Base-by-base conservation (phyloP, 2,329 filamentous ascomycete genomes). In the Fusarium tanahbumbuense region DNA sequence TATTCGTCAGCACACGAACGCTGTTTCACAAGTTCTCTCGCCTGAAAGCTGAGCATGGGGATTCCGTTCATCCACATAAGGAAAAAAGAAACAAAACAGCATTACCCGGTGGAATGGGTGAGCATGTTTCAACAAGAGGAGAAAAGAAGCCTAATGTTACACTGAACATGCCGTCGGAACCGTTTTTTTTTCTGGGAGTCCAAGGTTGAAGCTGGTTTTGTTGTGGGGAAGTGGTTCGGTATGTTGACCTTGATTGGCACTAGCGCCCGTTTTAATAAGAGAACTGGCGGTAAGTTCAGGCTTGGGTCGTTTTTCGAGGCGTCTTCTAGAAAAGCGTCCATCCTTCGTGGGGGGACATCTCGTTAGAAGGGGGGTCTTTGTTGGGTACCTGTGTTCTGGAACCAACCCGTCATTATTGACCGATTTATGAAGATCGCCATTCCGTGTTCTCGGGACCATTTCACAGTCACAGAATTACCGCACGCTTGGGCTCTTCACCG, bases 371-470 rank as follows among this genome's bases (percentile, higher is more conserved):
- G 34, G 18, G 18, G 34, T 7, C 18, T 37, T 37, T 37, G 34
- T n/a, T 37, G 34, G 34, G 27, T 28, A 28, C 45, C 45, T 23
- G 11, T 23, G 20, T 20, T 23, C 30, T 49, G 9, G 47, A 37
- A 37, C 27, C 15, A 22, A 27, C 13, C 27, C 18, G 34, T 52
- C 23, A 42, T 42, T 28, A 52, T 28, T 41, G 32, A 42, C 9
- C 10, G 49, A 42, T 52, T 28, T 18, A 52, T 52, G 16, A 40
- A 52, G 48, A 52, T 52, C 49, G 49, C 49, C 49, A 41, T 28
- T 16, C 49, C 49, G 18, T 27, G 5, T 20, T 7, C 27, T 52
- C 49, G 32, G 49, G 23, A 28, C 13, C 16, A 40, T 13, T 20
- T 23, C 15, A 13, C 20, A 9, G 22, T 27, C 18, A 25, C 2